Evolutionary conservation across 495 filamentous ascomycete species (phyloP).

Genomic region (Daldinia caldariorum): DNA sequence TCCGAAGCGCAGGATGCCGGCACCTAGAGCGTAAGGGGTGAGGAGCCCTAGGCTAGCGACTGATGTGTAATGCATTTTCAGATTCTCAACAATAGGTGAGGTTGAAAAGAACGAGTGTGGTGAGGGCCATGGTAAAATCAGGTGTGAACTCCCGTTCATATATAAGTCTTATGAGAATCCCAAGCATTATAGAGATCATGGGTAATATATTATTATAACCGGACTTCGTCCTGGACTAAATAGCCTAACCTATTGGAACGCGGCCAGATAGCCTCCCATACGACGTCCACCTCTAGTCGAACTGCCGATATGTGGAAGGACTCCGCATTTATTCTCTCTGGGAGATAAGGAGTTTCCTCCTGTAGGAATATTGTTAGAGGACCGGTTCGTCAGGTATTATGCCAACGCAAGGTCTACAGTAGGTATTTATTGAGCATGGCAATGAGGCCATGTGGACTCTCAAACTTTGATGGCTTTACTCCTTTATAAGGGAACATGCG

Average conservation of each 20-base stretch:
- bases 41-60: background rate
- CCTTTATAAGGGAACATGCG: background rate
- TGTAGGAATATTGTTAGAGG: background rate
- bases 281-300: slow-evolving; percentile 1
- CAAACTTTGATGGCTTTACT: background rate
- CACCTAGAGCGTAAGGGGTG: background rate
- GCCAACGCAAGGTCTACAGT: background rate
- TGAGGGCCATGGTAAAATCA: background rate
- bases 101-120: background rate
- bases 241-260: slow-evolving; percentile 4
- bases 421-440: background rate
- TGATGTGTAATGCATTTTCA: slow-evolving; percentile 6
- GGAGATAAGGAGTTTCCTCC: background rate
- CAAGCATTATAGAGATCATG: background rate
- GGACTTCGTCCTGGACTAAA: too few relatives aligned
- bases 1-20: slow-evolving; percentile 44
- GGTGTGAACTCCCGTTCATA: background rate
- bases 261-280: background rate
- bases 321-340: background rate
- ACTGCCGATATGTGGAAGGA: slow-evolving; percentile 3
- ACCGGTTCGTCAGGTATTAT: background rate
- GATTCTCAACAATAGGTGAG: background rate
- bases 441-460: background rate
- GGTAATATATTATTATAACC: slow-evolving; percentile 11
- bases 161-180: background rate